These are phyloP conservation scores for Gossypium davidsonii DNA, from an alignment of 441 rosid species.

Conservation along the genomic window DNA sequence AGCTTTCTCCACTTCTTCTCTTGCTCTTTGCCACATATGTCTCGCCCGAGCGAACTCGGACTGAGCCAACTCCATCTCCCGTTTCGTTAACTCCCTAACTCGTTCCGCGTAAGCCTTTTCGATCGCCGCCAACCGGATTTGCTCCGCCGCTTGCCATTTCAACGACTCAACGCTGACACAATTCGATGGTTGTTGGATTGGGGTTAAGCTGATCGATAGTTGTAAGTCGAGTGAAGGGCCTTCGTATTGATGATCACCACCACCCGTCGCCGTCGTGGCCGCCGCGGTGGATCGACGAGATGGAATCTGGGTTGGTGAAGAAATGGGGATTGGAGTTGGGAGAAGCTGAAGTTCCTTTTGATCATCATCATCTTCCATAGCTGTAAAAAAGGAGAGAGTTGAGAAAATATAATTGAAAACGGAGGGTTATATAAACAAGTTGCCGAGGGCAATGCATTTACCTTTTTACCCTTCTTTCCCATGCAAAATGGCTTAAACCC, in stretches of 20 bases:
- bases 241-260: constrained; percentile 17
- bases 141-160: constrained; percentile 94
- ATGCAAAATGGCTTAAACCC: constrained; percentile 23
- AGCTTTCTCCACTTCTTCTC: constrained; percentile 75
- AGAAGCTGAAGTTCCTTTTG: constrained; percentile 79
- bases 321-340: constrained; percentile 45
- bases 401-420: background rate
- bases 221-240: constrained; percentile 76
- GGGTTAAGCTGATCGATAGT: constrained; percentile 67
- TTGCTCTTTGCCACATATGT: constrained; percentile 77
- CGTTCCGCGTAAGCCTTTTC: constrained; percentile 92
- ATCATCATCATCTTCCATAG: constrained; percentile 50
- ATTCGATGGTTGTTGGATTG: constrained; percentile 33
- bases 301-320: constrained; percentile 28
- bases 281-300: constrained; percentile 15
- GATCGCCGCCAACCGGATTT: constrained; percentile 63
- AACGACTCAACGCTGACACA: constrained; percentile 47
- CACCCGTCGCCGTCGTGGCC: constrained; percentile 3
- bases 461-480: constrained; percentile 26
- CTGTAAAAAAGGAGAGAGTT: background rate
- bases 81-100: constrained; percentile 74
- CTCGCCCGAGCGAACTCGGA: constrained; percentile 81
- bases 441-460: constrained; percentile 13
- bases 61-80: constrained; percentile 91
- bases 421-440: constrained; percentile 29